These are phyloP conservation scores for Mortierella sp. DNA, from an alignment of 371 early-diverging fungal species.

Conservation along the genomic window DNA sequence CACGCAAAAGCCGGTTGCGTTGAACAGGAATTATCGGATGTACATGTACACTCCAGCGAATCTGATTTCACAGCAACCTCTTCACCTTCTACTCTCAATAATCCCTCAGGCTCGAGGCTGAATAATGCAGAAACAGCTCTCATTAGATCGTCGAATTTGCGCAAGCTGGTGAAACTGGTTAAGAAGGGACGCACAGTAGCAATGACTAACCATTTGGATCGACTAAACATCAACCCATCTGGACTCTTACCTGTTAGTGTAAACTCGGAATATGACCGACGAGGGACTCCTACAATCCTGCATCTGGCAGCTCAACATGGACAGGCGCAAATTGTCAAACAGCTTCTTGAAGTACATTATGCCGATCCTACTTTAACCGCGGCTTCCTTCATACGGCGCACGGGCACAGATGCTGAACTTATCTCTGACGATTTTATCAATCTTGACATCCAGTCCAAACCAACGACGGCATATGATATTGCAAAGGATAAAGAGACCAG, in stretches of 20 bases:
- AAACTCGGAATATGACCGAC: conserved; percentile 56
- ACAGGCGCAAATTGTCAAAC: conserved; percentile 66
- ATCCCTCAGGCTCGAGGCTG: neutral
- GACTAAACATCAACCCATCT: conserved; percentile 21
- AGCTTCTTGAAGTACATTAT: conserved; percentile 69
- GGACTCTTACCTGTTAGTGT: conserved; percentile 63
- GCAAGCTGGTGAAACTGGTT: conserved; percentile 59
- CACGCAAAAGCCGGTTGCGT: conserved; percentile 38
- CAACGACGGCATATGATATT: conserved; percentile 83
- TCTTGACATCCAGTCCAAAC: conserved; percentile 1
- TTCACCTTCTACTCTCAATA: neutral
- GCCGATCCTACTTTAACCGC: conserved; percentile 81
- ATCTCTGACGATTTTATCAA: neutral
- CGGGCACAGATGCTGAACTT: neutral
- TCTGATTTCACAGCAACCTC: no score
- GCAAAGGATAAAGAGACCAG: conserved; percentile 78
- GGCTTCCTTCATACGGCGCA: conserved; percentile 28
- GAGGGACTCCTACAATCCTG: conserved; percentile 69
- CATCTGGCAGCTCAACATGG: conserved; percentile 74
- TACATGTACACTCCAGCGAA: neutral
- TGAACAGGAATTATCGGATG: conserved; percentile 22
- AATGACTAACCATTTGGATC: conserved; percentile 56
- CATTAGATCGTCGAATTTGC: neutral
- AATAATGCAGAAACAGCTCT: neutral
- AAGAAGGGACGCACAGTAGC: conserved; percentile 67